These are phyloP conservation scores for Medakamo hakoo DNA, from an alignment of 139 green algal species.

Conservation along the genomic window DNA sequence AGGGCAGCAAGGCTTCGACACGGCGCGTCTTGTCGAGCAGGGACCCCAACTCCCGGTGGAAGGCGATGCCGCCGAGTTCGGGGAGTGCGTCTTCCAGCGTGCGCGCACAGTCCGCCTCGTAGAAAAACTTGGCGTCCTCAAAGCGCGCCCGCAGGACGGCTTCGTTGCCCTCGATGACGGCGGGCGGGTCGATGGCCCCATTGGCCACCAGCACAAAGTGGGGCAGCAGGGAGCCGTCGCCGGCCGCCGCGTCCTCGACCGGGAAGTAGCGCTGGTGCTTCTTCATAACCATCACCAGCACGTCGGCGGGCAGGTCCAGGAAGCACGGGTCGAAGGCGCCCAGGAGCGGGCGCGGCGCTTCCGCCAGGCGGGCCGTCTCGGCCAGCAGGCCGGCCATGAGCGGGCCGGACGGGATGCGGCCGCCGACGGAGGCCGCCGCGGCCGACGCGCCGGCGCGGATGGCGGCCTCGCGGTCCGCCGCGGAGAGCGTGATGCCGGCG, in stretches of 20 bases:
- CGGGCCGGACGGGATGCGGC: constrained; percentile 34
- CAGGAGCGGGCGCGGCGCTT: constrained; percentile 64
- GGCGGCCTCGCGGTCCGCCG: constrained; percentile 22
- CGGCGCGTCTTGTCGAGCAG: constrained; percentile 80
- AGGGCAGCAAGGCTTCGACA: constrained; percentile 45
- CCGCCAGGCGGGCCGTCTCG: constrained; percentile 80
- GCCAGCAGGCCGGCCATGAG: constrained; percentile 39
- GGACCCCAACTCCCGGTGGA: constrained; percentile 85
- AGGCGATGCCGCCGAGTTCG: constrained; percentile 60
- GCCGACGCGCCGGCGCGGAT: constrained; percentile 54
- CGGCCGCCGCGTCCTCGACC: constrained; percentile 34
- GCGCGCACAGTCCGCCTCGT: constrained; percentile 60
- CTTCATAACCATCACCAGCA: constrained; percentile 95
- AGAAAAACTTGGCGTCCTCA: constrained; percentile 96
- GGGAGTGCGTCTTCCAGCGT: constrained; percentile 53
- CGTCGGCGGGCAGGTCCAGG: constrained; percentile 71
- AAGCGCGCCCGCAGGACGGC: constrained; percentile 89
- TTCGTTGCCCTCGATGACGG: constrained; percentile 78
- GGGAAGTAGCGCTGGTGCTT: constrained; percentile 99
- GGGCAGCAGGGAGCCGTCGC: constrained; percentile 47
- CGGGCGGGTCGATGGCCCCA: constrained; percentile 50
- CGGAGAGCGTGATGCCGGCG: constrained; percentile 40
- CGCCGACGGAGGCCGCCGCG: constrained; percentile 17
- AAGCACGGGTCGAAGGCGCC: constrained; percentile 72
- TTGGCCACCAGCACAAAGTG: constrained; percentile 93